phyloP scores from a whole-genome alignment of 1,284 basidiomycete species.

The Mycena citricolor region DNA sequence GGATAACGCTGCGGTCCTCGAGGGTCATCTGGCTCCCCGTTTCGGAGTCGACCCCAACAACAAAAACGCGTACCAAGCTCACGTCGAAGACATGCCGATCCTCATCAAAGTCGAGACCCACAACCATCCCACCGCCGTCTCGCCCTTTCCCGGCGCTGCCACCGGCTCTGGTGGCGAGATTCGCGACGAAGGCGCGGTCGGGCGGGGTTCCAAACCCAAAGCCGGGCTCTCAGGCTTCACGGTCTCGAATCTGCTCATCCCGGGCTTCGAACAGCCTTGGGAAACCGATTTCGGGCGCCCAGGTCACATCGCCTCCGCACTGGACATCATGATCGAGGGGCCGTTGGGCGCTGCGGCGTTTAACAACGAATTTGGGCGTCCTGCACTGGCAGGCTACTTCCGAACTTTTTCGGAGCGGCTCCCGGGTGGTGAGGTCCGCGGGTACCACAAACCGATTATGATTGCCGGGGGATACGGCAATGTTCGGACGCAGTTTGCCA shows the following conservation, averaged over 20 bases:
- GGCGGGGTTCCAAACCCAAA: slow-evolving; percentile 94
- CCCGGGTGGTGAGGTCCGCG: slow-evolving; percentile 68
- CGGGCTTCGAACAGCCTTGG: slow-evolving; percentile 88
- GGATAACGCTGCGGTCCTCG: slow-evolving; percentile 96
- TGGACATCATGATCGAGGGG: slow-evolving; percentile 97
- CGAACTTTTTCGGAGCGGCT: slow-evolving; percentile 84
- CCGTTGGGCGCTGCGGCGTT: slow-evolving; percentile 94
- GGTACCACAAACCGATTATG: slow-evolving; percentile 99
- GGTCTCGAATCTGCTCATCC: slow-evolving; percentile 92
- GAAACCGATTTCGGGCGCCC: slow-evolving; percentile 91
- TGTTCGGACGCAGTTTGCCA: slow-evolving; percentile 80
- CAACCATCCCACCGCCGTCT: slow-evolving; percentile 98
- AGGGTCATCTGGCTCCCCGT: slow-evolving; percentile 77
- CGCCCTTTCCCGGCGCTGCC: slow-evolving; percentile 95
- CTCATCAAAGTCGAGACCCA: slow-evolving; percentile 99
- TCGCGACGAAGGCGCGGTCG: slow-evolving; percentile 95
- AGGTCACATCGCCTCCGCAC: slow-evolving; percentile 85
- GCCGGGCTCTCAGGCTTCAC: slow-evolving; percentile 94
- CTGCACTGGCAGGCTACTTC: slow-evolving; percentile 84
- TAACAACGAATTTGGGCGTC: slow-evolving; percentile 98
- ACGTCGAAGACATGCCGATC: slow-evolving; percentile 80
- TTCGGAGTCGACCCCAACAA: slow-evolving; percentile 63
- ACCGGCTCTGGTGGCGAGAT: slow-evolving; percentile 99
- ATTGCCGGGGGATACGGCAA: slow-evolving; percentile 96
- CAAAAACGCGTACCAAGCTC: slow-evolving; percentile 53